phyloP scores from a whole-genome alignment of 306 rosid species.

The Betula pendula region DNA sequence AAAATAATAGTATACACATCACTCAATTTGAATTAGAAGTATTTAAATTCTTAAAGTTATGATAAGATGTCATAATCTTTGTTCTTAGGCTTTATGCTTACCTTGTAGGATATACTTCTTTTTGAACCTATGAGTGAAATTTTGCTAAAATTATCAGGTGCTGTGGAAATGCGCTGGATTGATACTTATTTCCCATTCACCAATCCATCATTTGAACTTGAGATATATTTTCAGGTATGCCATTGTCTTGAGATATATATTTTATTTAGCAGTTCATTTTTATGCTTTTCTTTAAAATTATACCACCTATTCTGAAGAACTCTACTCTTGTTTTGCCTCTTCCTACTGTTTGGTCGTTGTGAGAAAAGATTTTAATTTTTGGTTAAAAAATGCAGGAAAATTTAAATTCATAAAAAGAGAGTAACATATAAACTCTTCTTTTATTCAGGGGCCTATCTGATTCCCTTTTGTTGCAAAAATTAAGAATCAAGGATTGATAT shows the following conservation, averaged over 20 bases:
- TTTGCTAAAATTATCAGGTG: constrained; percentile 56
- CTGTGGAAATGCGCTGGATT: constrained; percentile 97
- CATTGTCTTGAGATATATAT: constrained; percentile 12
- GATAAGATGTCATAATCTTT: not conserved
- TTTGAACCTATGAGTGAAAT: not conserved
- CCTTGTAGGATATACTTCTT: not conserved
- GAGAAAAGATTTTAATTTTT: not conserved
- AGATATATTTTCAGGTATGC: constrained; percentile 83
- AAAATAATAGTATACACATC: not conserved
- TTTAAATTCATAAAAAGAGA: not conserved
- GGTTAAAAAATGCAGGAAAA: not conserved
- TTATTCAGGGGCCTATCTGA: not conserved
- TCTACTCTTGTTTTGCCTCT: not conserved
- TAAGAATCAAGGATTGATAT: not conserved
- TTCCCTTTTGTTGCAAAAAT: not conserved
- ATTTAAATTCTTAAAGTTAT: not conserved
- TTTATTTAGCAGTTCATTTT: not conserved
- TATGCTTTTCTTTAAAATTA: not conserved
- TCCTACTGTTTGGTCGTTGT: not conserved
- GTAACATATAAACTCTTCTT: not conserved
- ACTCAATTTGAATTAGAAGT: not conserved
- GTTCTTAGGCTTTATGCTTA: not conserved
- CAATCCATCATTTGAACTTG: constrained; percentile 92
- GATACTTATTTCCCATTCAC: constrained; percentile 97
- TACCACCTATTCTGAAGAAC: not conserved